Base-by-base conservation (phyloP, 2,329 filamentous ascomycete species). In the Aspergillus transmontanensis region DNA sequence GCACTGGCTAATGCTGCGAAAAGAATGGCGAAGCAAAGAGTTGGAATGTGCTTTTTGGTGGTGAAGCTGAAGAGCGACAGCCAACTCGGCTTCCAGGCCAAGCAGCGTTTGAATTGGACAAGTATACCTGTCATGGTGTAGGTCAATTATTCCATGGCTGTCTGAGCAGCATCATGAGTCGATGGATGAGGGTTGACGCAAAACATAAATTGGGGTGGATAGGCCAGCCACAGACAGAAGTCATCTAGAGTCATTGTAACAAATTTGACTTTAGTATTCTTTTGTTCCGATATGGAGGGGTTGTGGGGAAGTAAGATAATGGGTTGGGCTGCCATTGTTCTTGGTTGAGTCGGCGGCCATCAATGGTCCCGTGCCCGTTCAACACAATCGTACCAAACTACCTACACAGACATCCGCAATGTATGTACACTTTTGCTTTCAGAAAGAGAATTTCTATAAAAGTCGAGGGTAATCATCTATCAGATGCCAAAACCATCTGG, bases 31-130 rank as follows among this genome's bases (percentile, higher is more conserved):
- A 82, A 71, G 12, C 81, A 54, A 0, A 94, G 75, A 4, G 86
- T 73, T 0, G 80, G 78, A 0, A 84, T 66, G 71, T 96, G 89
- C 19, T 80, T 78, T 67, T 76, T 82, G n/a, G 82, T 86, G 0
- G 89, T 91, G 75, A 96, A 97, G 48, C 81, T 80, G 75, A 97
- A 94, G 4, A 97, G 83, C 0, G 82, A 80, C 51, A 78, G 81
- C 84, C 84, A 88, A 58, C 72, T 70, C 16, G 71, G 61, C 34
- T 64, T 65, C 26, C 59, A 57, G 56, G 21, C 26, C 16, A 45
- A 45, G 19, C 43, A 45, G n/a, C 53, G 57, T 41, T 57, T 56
- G 28, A 60, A 9, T 32, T 32, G 14, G 21, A 6, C 11, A 30
- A 63, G 16, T 23, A 36, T 61, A 36, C 26, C 34, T 26, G 28